Evolutionary conservation across 768 basidiomycete species (phyloP), one percentile per base, ranked within the genome.

Genomic region (Rhizopogon rudus): DNA sequence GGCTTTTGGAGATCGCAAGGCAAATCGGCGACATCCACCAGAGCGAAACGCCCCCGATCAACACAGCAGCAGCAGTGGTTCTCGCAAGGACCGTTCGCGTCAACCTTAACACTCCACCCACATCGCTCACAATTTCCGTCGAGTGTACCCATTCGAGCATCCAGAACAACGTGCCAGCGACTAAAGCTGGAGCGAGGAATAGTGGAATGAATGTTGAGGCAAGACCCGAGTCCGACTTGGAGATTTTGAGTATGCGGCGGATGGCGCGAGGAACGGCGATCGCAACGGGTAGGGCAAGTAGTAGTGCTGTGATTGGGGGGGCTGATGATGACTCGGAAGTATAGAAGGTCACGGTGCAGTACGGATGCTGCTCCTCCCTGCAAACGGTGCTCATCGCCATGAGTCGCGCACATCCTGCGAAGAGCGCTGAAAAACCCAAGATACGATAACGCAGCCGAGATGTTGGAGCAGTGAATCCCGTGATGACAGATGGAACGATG

Each of bases 321-420:
- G 84, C 74, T 6, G 89, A 83, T 0, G 84, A 71, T 8, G 86
- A 79, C 0, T 86, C 81, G 0, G 89, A 88, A 1, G 84, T 75
- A 67, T 90, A 97, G 74, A 95, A 98, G 1, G 96, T 95, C 52
- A 94, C 87, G 58, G 81, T 76, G 65, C 97, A 99, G 67, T 83
- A 88, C 0, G 92, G 86, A 40, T 91, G 86, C 69, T 98, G 96
- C 65, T 98, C 96, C 68, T 99, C 96, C 58, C 97, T 77, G 65
- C 96, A 98, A 8, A 93, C 82, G 0, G 94, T 96, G 66, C 89
- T 91, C 45, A 81, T 71, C 0, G 86, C 80, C 71, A 93, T 87
- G n/a, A 91, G 65, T 7, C 96, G 81, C 7, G 88, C 79, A 60
- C 86, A 84, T 20, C 79, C 65, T 0, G 86, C 82, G 57, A 87